Evolutionary conservation across 2,329 filamentous ascomycete species (phyloP), one percentile per base, ranked within the genome.

Genomic region (Trichoderma aggressivum): DNA sequence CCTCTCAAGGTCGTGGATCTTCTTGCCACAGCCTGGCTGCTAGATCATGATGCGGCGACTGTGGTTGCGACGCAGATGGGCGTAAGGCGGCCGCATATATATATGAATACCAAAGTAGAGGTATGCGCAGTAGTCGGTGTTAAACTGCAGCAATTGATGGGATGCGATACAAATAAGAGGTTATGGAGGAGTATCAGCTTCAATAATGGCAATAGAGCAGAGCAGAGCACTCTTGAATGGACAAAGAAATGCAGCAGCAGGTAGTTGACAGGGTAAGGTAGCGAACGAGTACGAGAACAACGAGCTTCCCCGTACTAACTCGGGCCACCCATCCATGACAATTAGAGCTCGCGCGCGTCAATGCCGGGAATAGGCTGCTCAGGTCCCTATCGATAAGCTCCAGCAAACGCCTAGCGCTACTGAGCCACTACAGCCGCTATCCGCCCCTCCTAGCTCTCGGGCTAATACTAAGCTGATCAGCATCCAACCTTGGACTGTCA

Each of bases 41-140:
- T 81, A 81, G 76, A 79, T 76, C 80, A 81, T 81, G 77, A 73
- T 77, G 77, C 65, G 69, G 74, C 70, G 61, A 63, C 50, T 47
- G 43, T 61, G 62, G 21, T 34, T 60, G 28, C 61, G 47, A 63
- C 66, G n/a, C 32, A 60, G 43, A n/a, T n/a, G 34, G 53, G 36
- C 47, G 34, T 58, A 16, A n/a, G 56, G 28, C 7, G 34, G 32
- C 39, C 55, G 50, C 69, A 71, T 71, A 62, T 56, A 71, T 71
- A 62, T 56, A n/a, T 14, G 24, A 28, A 10, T 34, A 28, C 26
- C 26, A 3, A 7, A 14, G 26, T n/a, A 18, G 2, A 28, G n/a
- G n/a, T 59, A 14, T 47, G n/a, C 18, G 56, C 32, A 12, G 56
- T 59, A 34, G 10, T 32, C 18, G 2, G 55, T 60, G 61, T n/a